Evolutionary conservation across 352 stramenopile genomes (phyloP).

Genomic region (Phytophthora parvispora): DNA sequence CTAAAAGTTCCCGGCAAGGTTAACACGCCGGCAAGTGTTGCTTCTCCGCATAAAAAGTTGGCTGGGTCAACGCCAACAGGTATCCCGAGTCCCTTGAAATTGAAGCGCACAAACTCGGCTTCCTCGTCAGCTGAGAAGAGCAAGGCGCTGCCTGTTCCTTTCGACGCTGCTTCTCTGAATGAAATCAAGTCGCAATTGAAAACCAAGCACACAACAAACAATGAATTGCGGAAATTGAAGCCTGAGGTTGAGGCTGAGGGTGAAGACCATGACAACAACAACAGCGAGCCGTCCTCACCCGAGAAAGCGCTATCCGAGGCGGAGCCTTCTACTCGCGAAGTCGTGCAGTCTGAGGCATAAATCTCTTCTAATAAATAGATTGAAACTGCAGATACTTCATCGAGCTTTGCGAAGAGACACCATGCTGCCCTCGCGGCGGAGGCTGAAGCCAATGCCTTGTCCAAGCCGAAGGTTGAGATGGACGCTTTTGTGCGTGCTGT

Average conservation of each 20-base stretch:
- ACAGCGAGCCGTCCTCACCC: conserved; percentile 46
- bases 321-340: conserved; percentile 25
- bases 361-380: conserved; percentile 5
- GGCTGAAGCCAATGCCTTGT: neutral
- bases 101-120: conserved; percentile 18
- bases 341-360: conserved; percentile 23
- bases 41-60: conserved; percentile 42
- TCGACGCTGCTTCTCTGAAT: conserved; percentile 63
- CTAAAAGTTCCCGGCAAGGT: conserved; percentile 59
- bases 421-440: neutral
- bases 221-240: conserved; percentile 12
- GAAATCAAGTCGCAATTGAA: conserved; percentile 70
- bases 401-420: conserved; percentile 23
- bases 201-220: conserved; percentile 52
- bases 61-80: conserved; percentile 14
- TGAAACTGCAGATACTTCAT: conserved; percentile 13
- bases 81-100: conserved; percentile 45
- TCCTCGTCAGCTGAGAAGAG: conserved; percentile 44
- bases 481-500: neutral
- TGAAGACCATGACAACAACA: conserved; percentile 51
- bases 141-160: conserved; percentile 40
- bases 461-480: neutral
- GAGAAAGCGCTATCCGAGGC: conserved; percentile 38
- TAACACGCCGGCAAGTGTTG: conserved; percentile 33
- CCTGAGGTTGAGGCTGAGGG: conserved; percentile 31